phyloP scores from a whole-genome alignment of 495 filamentous ascomycete species.

The Ramalina intermedia region DNA sequence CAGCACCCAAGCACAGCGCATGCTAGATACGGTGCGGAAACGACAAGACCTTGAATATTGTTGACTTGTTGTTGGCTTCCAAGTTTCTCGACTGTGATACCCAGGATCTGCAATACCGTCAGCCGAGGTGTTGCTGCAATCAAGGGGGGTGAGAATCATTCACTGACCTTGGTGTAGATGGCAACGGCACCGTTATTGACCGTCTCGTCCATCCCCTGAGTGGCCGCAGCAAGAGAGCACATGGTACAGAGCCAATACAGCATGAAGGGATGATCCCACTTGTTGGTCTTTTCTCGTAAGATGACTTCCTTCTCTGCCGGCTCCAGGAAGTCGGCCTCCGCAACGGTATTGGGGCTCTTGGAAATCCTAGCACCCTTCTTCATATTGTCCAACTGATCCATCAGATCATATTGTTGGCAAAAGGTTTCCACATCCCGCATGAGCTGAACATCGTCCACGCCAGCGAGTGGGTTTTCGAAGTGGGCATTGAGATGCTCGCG shows the following conservation, averaged over 20 bases:
- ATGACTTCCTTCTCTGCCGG: slow-evolving; percentile 32
- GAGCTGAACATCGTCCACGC: slow-evolving; percentile 32
- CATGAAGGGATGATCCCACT: slow-evolving; percentile 38
- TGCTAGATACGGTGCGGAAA: slow-evolving; percentile 56
- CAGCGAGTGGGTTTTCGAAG: slow-evolving; percentile 37
- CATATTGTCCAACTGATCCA: slow-evolving; percentile 29
- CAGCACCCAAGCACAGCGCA: slow-evolving; percentile 69
- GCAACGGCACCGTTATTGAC: slow-evolving; percentile 18
- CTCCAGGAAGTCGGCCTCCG: slow-evolving; percentile 27
- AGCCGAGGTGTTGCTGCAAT: slow-evolving; percentile 21
- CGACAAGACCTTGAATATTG: slow-evolving; percentile 54
- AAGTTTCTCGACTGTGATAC: too few species aligned
- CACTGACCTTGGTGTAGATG: slow-evolving; percentile 13
- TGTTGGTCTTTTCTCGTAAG: slow-evolving; percentile 33
- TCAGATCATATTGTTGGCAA: slow-evolving; percentile 27
- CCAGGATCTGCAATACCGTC: too few species aligned
- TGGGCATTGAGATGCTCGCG: slow-evolving; percentile 20
- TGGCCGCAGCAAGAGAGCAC: slow-evolving; percentile 45
- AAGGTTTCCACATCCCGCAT: slow-evolving; percentile 37
- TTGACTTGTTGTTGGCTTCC: slow-evolving; percentile 30
- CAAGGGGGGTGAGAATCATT: slow-evolving; percentile 8
- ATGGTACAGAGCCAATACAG: slow-evolving; percentile 40
- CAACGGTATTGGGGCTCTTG: slow-evolving; percentile 29
- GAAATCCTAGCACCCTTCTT: slow-evolving; percentile 40
- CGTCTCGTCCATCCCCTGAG: slow-evolving; percentile 53